Conservation (phyloP, 768 basidiomycete genomes). For the Termitomyces sp. region DNA sequence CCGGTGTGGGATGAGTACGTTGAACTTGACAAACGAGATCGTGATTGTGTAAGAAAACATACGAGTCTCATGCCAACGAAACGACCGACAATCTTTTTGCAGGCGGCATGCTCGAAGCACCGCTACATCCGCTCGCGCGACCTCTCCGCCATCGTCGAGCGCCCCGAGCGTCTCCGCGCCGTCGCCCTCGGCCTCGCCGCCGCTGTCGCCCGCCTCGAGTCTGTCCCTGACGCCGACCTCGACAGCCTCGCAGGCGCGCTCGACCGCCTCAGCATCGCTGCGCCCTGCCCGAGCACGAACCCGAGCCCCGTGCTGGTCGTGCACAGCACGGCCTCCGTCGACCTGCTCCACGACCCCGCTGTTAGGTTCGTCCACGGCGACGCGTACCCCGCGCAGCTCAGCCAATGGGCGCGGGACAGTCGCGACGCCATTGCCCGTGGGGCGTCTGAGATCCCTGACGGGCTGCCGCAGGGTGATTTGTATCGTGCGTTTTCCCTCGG, state of each 20-base stretch:
- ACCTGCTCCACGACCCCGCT: constrained; percentile 55
- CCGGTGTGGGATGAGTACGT: too few species aligned
- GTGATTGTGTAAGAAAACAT: too few species aligned
- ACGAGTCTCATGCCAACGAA: too few species aligned
- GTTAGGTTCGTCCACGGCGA: constrained; percentile 75
- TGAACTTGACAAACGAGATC: too few species aligned
- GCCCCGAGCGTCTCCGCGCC: constrained; percentile 84
- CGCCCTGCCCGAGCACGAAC: constrained; percentile 10
- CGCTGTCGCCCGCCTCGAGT: constrained; percentile 69
- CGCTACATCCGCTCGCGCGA: constrained; percentile 75
- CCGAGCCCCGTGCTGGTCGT: constrained; percentile 32
- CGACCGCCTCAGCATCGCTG: constrained; percentile 33
- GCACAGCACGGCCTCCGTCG: constrained; percentile 45
- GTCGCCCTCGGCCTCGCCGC: constrained; percentile 79
- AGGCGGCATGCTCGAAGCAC: constrained; percentile 70
- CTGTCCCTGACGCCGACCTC: constrained; percentile 6
- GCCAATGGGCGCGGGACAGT: constrained; percentile 55
- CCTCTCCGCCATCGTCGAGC: constrained; percentile 75
- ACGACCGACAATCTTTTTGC: constrained; percentile 42
- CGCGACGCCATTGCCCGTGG: constrained; percentile 53
- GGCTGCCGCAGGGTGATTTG: constrained; percentile 71
- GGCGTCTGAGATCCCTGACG: constrained; percentile 71
- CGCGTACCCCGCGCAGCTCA: constrained; percentile 59
- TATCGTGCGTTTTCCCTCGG: constrained; percentile 63
- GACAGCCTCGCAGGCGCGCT: constrained; percentile 45